A percentile compares a stretch with the other conserved stretches of the same genome.
These are phyloP conservation scores for Chaetomium strumarium DNA, from an alignment of 2,329 filamentous ascomycete species.

Conservation along the genomic window DNA sequence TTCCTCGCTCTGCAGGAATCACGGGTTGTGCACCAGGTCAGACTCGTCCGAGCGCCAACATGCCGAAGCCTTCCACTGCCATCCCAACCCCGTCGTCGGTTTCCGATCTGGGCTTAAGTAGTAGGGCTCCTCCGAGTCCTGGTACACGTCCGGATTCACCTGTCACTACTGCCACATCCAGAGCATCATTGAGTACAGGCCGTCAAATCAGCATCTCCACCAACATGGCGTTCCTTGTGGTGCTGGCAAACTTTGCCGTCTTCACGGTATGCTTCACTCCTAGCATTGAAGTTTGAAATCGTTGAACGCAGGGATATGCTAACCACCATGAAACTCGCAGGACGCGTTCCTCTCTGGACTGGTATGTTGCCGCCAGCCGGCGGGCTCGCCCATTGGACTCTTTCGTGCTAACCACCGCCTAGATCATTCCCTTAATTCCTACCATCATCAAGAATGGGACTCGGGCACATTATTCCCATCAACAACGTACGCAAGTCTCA, in stretches of 20 bases:
- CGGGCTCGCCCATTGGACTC: no score
- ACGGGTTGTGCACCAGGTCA: no score
- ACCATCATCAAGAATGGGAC: constrained; percentile 13
- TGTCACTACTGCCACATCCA: constrained; percentile 3
- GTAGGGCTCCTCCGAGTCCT: not conserved
- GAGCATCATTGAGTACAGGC: not conserved
- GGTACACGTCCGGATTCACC: not conserved
- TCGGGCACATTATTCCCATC: constrained; percentile 11
- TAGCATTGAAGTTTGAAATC: no score
- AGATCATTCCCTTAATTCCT: constrained; percentile 23
- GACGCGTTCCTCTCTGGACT: constrained; percentile 21
- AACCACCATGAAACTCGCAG: not conserved
- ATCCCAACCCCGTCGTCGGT: not conserved
- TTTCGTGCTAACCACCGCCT: not conserved
- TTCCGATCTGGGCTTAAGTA: not conserved
- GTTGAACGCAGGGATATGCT: no score
- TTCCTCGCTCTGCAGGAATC: no score
- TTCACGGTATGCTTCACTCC: constrained; percentile 12
- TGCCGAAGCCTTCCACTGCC: no score
- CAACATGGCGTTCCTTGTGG: constrained; percentile 9
- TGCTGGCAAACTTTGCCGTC: constrained; percentile 15
- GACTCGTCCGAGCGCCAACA: no score
- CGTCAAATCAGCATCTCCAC: not conserved
- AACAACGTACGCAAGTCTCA: constrained; percentile 11
- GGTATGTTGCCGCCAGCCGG: constrained; percentile 3